These are phyloP conservation scores for Umbilicus rupestris DNA, from an alignment of 164 flowering plant species.

Conservation along the genomic window DNA sequence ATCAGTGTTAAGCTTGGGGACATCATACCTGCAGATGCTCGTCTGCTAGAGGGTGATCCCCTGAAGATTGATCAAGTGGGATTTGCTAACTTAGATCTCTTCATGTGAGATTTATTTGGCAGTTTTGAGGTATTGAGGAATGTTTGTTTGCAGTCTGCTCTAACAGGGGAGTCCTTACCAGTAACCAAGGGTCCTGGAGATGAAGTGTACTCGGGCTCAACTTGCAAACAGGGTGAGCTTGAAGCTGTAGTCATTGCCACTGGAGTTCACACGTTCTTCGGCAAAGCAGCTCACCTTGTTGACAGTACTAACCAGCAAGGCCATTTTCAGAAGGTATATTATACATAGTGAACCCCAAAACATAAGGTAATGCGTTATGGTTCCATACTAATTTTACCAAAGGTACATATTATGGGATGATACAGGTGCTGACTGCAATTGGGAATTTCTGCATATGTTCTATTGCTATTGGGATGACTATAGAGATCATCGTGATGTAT, in stretches of 20 bases:
- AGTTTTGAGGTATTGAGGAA: background rate
- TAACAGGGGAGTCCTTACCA: conserved; percentile 57
- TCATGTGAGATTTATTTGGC: background rate
- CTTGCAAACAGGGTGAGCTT: conserved; percentile 58
- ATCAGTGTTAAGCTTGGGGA: conserved; percentile 80
- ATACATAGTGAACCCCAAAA: background rate
- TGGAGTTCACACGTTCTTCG: conserved; percentile 62
- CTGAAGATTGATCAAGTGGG: conserved; percentile 79
- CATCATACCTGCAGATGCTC: conserved; percentile 88
- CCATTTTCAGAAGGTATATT: conserved; percentile 49
- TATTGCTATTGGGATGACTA: conserved; percentile 62
- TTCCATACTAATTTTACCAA: conserved; percentile 9
- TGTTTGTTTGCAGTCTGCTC: conserved; percentile 42
- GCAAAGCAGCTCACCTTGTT: conserved; percentile 64
- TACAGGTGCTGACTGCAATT: conserved; percentile 68
- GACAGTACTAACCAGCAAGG: conserved; percentile 48
- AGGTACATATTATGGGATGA: background rate
- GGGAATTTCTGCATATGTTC: conserved; percentile 75
- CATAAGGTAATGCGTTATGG: background rate
- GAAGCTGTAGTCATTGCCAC: conserved; percentile 62
- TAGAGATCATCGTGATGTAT: conserved; percentile 66
- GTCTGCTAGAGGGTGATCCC: conserved; percentile 86
- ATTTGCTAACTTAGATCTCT: background rate
- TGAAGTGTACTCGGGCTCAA: conserved; percentile 53
- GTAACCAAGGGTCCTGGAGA: conserved; percentile 57